Evolutionary conservation across 78 protist species (phyloP).

Genomic region (Carpediemonas membranifera): DNA sequence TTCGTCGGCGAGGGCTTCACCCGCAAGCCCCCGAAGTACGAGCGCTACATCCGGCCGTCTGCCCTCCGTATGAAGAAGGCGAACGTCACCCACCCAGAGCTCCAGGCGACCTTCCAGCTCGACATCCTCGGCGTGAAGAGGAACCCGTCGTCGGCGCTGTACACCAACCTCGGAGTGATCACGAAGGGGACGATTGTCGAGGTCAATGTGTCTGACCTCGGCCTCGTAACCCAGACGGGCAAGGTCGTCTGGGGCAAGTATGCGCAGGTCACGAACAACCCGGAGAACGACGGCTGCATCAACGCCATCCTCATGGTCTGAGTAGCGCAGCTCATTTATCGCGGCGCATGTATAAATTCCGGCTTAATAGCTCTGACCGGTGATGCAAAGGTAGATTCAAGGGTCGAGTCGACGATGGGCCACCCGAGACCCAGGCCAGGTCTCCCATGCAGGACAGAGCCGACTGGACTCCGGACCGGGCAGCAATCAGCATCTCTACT

Average conservation of each 20-base stretch:
- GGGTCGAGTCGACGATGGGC: too few relatives aligned
- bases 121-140: slow-evolving; percentile 90
- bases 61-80: slow-evolving; percentile 83
- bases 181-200: slow-evolving; percentile 98
- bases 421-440: too few relatives aligned
- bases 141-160: slow-evolving; percentile 71
- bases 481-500: too few relatives aligned
- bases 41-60: slow-evolving; percentile 88
- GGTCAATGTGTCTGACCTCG: slow-evolving; percentile 90
- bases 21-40: slow-evolving; percentile 95
- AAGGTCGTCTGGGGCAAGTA: slow-evolving; percentile 98
- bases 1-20: slow-evolving; percentile 96
- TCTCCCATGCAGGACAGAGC: too few relatives aligned
- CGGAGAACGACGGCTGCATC: too few relatives aligned
- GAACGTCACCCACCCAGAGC: slow-evolving; percentile 98
- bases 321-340: too few relatives aligned
- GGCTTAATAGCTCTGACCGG: too few relatives aligned
- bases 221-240: slow-evolving; percentile 93
- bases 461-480: too few relatives aligned
- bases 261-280: too few relatives aligned
- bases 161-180: slow-evolving; percentile 91
- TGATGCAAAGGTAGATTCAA: too few relatives aligned
- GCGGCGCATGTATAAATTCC: too few relatives aligned
- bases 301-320: too few relatives aligned
- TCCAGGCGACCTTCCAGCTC: slow-evolving; percentile 84